Evolutionary conservation across 2,329 filamentous ascomycete species (phyloP), one percentile per base, ranked within the genome.

Genomic region (Trichophyton schoenleinii): DNA sequence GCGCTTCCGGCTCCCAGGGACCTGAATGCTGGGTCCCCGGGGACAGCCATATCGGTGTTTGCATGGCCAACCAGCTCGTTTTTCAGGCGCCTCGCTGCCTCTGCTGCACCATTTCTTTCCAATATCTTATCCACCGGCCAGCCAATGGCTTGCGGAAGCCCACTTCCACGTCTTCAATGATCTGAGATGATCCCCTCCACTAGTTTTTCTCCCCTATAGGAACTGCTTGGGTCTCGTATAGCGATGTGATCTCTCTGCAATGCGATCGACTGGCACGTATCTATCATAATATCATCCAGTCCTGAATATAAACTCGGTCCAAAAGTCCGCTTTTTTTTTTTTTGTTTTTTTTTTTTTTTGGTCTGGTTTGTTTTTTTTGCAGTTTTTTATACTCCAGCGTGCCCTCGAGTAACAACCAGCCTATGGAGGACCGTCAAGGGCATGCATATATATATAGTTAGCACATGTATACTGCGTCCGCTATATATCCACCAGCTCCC

Each of bases 221-320:
- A 55, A n/a, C n/a, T 13, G 34, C 52, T 18, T n/a, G 11, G n/a
- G 31, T 28, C 34, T 55, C 52, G 52, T 55, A 55, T 55, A 55
- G 28, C 52, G 34, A 55, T 55, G 52, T 55, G 31, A 36, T 36
- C 52, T 55, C 52, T 55, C 52, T 55, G 52, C 25, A 55, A 55
- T 15, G 34, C n/a, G 52, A 36, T 34, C 52, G 31, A 20, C 52
- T 55, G n/a, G 49, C 49, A 53, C 25, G 18, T 38, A 13, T 38
- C 9, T 52, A 52, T 52, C 46, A 55, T 55, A 55, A 36, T 34
- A 34, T n/a, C 25, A 31, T 36, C 52, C 31, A 55, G 31, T 15
- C 52, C 28, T 36, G 52, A 36, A 55, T 55, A 36, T 55, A 15
- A n/a, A 55, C 3, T 28, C n/a, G 7, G 52, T 36, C 52, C 22